Evolutionary conservation across 2,329 filamentous ascomycete genomes (phyloP), one percentile per base, ranked within the genome.

Genomic region (Pseudogymnoascus destructans): DNA sequence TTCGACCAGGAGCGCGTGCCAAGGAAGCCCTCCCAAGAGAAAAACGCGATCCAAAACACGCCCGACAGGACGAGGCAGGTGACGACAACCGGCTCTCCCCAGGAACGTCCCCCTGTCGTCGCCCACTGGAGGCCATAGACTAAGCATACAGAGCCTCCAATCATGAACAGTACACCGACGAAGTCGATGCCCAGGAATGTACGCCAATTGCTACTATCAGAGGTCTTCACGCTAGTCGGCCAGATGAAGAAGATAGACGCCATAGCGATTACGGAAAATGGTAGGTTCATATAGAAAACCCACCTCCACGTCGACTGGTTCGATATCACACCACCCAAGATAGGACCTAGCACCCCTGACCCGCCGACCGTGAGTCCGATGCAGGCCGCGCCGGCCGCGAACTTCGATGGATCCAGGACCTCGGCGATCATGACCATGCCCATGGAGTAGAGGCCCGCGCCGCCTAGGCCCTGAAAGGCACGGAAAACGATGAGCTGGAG

Each of bases 271-370:
- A 9, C 46, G 9, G 15, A 27, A 19, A 52, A 52, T 32, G 10
- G 21, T n/a, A 46, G 30, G 13, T 82, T 82, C 64, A 82, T 77
- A 76, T 77, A 81, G 66, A 82, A 82, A 1, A 81, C 71, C 64
- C 64, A 65, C 55, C 60, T 58, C 62, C 62, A 65, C 8, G 57
- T 60, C 5, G 63, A 55, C 42, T 62, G 59, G 9, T 57, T 55
- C 1, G 64, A 65, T 11, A 67, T 63, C 0, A 64, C 38, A 21
- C 66, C 64, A 7, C 65, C 65, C 5, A 64, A 49, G 1, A 67
- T 54, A 1, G 64, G 65, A 6, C 66, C 64, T 8, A 65, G 32
- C 3, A 66, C 61, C 27, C 65, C 64, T 13, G 63, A 59, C 33
- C 60, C 59, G 0, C 59, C 61, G 25, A 64, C 57, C 5, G 63